phyloP scores from a whole-genome alignment of 768 basidiomycete species.

The Trametes cubensis region DNA sequence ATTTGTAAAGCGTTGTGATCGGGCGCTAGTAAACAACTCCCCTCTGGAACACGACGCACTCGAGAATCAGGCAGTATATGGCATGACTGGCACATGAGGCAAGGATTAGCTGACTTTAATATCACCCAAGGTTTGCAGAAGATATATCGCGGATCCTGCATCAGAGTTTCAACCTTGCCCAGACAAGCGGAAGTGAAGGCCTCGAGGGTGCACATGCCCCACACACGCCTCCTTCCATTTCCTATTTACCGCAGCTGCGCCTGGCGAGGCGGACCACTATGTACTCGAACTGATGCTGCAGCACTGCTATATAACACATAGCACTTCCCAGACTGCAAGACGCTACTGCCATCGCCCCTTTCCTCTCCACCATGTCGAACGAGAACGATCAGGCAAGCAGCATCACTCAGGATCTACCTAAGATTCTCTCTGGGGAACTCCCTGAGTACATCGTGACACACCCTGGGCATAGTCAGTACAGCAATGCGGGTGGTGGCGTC shows the following conservation, averaged over 20 bases:
- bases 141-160: no score
- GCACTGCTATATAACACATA: neutral
- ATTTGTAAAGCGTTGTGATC: neutral
- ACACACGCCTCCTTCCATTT: neutral
- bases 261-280: neutral
- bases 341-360: neutral
- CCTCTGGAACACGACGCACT: no score
- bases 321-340: neutral
- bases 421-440: slow-evolving; percentile 6
- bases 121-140: no score
- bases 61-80: no score
- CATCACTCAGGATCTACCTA: neutral
- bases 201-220: neutral
- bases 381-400: neutral
- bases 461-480: slow-evolving; percentile 59
- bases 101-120: no score
- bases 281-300: neutral
- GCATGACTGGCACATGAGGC: no score
- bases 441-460: slow-evolving; percentile 44
- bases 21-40: no score
- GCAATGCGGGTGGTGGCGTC: slow-evolving; percentile 38
- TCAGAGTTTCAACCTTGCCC: neutral
- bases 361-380: neutral
- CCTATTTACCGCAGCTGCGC: neutral
- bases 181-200: neutral